These are phyloP conservation scores for Chondrus crispus DNA, from an alignment of 23 red algal species.

Conservation along the genomic window DNA sequence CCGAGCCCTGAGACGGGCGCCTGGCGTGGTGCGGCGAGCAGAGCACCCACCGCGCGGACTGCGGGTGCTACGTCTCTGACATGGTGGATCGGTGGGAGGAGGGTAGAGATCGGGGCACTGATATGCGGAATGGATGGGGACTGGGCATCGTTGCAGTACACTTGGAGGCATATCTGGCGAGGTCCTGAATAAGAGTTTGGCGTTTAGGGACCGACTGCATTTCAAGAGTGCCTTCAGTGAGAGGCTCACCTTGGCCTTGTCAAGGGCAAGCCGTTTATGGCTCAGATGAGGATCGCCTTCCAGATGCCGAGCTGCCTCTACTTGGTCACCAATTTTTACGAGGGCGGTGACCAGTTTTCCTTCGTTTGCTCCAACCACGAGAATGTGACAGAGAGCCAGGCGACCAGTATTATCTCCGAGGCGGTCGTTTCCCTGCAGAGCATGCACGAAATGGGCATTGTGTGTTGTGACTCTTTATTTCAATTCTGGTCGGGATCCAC, in stretches of 20 bases:
- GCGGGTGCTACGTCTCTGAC: slow-evolving; percentile 92
- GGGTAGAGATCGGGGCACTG: no score
- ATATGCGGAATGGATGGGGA: no score
- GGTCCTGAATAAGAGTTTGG: slow-evolving; percentile 72
- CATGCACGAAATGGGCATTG: slow-evolving; percentile 79
- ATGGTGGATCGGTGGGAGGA: no score
- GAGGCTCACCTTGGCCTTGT: slow-evolving; percentile 56
- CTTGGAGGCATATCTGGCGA: no score
- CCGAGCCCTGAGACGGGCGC: slow-evolving; percentile 92
- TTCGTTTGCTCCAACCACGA: slow-evolving; percentile 51
- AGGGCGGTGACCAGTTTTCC: slow-evolving; percentile 88
- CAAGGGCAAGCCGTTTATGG: slow-evolving; percentile 75
- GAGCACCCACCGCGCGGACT: slow-evolving; percentile 70
- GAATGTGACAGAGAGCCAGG: slow-evolving; percentile 59
- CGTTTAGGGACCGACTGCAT: slow-evolving; percentile 67
- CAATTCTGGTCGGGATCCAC: no score
- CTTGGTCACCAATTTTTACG: slow-evolving; percentile 91
- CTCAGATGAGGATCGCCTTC: slow-evolving; percentile 88
- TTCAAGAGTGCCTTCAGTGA: slow-evolving; percentile 76
- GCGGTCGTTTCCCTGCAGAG: slow-evolving; percentile 75
- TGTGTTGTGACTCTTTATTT: slow-evolving; percentile 92
- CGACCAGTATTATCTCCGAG: slow-evolving; percentile 78
- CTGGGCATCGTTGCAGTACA: no score
- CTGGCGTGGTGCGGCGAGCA: slow-evolving; percentile 95
- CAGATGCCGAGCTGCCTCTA: slow-evolving; percentile 78